A percentile compares a stretch with the other conserved stretches of the same genome.
Evolutionary conservation across 352 stramenopile species (phyloP).

Genomic region (Pythium dissotocum): DNA sequence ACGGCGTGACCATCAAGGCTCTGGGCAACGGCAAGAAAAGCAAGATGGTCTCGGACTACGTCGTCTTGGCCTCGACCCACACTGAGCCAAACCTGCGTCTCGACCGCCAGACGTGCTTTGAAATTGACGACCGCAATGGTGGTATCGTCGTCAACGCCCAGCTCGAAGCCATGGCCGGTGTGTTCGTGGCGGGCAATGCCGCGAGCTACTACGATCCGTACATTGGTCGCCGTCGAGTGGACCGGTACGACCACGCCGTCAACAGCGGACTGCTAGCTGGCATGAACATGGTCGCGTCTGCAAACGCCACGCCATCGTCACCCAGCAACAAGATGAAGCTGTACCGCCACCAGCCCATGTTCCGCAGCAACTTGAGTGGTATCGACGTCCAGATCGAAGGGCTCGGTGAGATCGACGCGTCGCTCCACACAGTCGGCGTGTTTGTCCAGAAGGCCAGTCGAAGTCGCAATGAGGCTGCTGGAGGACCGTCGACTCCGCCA

Average conservation of each 20-base stretch:
- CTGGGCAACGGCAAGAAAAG: constrained; percentile 64
- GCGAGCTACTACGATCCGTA: constrained; percentile 91
- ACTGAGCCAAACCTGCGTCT: constrained; percentile 84
- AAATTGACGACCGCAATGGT: constrained; percentile 86
- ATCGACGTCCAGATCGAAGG: constrained; percentile 80
- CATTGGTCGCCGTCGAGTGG: constrained; percentile 83
- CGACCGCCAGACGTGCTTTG: constrained; percentile 63
- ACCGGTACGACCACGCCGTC: constrained; percentile 91
- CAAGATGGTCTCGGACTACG: constrained; percentile 83
- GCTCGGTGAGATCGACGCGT: constrained; percentile 85
- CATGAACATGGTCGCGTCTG: constrained; percentile 75
- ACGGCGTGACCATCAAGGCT: constrained; percentile 55
- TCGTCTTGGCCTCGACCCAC: constrained; percentile 91
- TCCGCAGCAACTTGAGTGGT: constrained; percentile 75
- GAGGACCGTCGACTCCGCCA: constrained; percentile 7
- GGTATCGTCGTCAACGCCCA: constrained; percentile 91
- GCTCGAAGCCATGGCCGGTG: constrained; percentile 85
- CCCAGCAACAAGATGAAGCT: constrained; percentile 65
- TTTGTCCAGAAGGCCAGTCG: constrained; percentile 64
- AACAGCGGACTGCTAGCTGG: constrained; percentile 90
- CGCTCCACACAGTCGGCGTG: constrained; percentile 71
- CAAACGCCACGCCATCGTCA: neutral
- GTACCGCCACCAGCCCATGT: constrained; percentile 90
- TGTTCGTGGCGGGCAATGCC: constrained; percentile 90
- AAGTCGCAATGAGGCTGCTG: neutral